Evolutionary conservation across 371 early-diverging fungal genomes (phyloP).

Genomic region (Umbelopsis sp.): DNA sequence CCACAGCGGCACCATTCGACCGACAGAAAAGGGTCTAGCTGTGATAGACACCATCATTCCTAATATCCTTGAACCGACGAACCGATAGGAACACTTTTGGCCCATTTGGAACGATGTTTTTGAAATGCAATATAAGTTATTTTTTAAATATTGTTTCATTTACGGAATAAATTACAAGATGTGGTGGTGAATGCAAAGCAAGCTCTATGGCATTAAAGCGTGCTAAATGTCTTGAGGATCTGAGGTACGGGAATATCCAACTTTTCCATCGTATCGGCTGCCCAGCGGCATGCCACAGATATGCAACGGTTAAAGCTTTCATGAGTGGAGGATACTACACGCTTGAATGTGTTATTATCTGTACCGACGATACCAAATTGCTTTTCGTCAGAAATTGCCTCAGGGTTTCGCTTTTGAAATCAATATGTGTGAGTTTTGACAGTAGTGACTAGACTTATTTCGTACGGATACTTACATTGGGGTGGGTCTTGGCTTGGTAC

Average conservation of each 20-base stretch:
- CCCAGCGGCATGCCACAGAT: slow-evolving; percentile 10
- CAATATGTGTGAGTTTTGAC: background rate
- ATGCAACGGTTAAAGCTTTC: background rate
- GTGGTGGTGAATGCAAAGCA: background rate
- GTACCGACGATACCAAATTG: background rate
- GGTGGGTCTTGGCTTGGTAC: slow-evolving; percentile 57
- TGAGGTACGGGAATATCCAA: slow-evolving; percentile 6
- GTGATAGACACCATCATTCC: slow-evolving; percentile 46
- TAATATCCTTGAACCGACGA: background rate
- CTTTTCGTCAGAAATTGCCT: background rate
- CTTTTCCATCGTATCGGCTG: slow-evolving; percentile 1
- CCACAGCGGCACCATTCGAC: slow-evolving; percentile 37
- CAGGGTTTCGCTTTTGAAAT: background rate
- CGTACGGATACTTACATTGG: background rate
- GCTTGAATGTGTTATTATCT: slow-evolving; percentile 9
- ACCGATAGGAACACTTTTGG: too few species aligned
- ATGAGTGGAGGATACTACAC: slow-evolving; percentile 14
- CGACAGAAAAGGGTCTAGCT: slow-evolving; percentile 45
- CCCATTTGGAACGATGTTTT: background rate
- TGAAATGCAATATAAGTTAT: background rate
- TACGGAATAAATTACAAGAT: background rate
- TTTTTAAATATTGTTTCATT: background rate
- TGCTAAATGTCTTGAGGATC: slow-evolving; percentile 1
- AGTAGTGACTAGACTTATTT: background rate
- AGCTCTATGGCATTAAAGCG: too few species aligned